Conservation (phyloP, 2,329 filamentous ascomycete species). For the Monosporascus cannonballus region DNA sequence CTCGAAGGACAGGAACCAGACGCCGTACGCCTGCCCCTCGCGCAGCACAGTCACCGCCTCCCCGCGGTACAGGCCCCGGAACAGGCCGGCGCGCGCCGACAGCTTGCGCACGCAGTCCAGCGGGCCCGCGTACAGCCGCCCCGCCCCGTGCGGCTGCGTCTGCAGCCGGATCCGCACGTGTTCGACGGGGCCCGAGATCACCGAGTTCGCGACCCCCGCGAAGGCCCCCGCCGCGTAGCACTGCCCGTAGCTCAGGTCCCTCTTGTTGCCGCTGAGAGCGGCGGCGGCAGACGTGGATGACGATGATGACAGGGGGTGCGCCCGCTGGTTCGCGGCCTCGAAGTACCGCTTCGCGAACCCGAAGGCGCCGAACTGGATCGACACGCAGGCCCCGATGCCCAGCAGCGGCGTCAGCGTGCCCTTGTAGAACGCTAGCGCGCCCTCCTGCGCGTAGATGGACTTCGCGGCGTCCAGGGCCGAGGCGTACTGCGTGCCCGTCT, state of each 20-base stretch:
- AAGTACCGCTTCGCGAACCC: constrained; percentile 84
- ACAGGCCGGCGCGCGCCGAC: constrained; percentile 57
- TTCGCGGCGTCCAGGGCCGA: constrained; percentile 74
- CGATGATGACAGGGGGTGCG: constrained; percentile 48
- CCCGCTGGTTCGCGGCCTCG: constrained; percentile 63
- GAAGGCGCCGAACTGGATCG: constrained; percentile 97
- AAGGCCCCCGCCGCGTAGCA: constrained; percentile 91
- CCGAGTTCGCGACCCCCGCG: constrained; percentile 83
- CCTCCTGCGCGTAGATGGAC: constrained; percentile 83
- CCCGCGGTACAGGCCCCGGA: constrained; percentile 78
- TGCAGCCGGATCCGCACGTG: constrained; percentile 94
- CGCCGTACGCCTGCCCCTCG: constrained; percentile 90
- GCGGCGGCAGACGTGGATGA: constrained; percentile 44
- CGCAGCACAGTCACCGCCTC: constrained; percentile 78
- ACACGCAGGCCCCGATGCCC: constrained; percentile 94
- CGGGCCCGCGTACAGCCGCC: constrained; percentile 73
- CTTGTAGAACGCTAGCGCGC: constrained; percentile 87
- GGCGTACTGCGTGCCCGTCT: constrained; percentile 78
- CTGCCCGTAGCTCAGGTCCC: constrained; percentile 67
- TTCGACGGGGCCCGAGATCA: constrained; percentile 87
- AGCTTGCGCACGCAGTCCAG: constrained; percentile 88
- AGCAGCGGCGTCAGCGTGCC: constrained; percentile 91
- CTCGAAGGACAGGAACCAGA: constrained; percentile 95
- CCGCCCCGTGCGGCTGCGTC: constrained; percentile 85
- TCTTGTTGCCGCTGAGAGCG: not conserved